A percentile compares a stretch with the other conserved stretches of the same genome.
These are phyloP conservation scores for Leptographium wingfieldii DNA, from an alignment of 2,329 filamentous ascomycete genomes.

Conservation along the genomic window DNA sequence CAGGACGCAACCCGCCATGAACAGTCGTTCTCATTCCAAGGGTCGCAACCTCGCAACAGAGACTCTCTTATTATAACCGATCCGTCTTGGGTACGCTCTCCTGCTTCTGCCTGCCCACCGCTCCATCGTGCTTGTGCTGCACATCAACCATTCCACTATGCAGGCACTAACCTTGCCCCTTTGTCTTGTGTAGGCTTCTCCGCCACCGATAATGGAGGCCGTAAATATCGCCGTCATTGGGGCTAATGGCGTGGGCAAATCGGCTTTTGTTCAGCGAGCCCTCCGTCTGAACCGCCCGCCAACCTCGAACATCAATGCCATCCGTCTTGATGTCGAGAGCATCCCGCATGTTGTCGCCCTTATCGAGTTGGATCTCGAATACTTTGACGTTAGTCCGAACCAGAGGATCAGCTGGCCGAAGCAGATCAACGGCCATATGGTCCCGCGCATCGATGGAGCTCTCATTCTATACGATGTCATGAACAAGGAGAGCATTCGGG, in stretches of 20 bases:
- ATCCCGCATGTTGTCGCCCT: conserved; percentile 45
- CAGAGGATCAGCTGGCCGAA: conserved; percentile 54
- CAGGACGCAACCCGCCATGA: conserved; percentile 25
- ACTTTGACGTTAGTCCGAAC: conserved; percentile 46
- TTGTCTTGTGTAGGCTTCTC: neutral
- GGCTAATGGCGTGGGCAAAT: conserved; percentile 54
- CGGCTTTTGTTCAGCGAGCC: conserved; percentile 52
- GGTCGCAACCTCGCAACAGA: conserved; percentile 31
- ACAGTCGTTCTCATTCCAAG: conserved; percentile 22
- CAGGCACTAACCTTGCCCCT: neutral
- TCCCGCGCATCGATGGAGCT: conserved; percentile 70
- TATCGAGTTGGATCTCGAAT: conserved; percentile 53
- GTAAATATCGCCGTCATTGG: conserved; percentile 57
- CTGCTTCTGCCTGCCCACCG: neutral
- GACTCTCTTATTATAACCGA: conserved; percentile 27
- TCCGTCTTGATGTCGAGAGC: conserved; percentile 46
- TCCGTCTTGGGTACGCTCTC: neutral
- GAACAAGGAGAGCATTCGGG: conserved; percentile 59
- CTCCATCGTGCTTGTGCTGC: neutral
- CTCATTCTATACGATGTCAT: conserved; percentile 81
- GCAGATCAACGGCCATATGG: conserved; percentile 54
- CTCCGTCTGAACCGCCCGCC: conserved; percentile 42
- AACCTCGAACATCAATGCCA: conserved; percentile 39
- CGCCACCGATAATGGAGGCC: conserved; percentile 34
- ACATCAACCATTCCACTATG: neutral